A percentile compares a stretch with the other conserved stretches of the same genome.
Conservation (phyloP, 73 alveolate species). For the Uronychia setigera region DNA sequence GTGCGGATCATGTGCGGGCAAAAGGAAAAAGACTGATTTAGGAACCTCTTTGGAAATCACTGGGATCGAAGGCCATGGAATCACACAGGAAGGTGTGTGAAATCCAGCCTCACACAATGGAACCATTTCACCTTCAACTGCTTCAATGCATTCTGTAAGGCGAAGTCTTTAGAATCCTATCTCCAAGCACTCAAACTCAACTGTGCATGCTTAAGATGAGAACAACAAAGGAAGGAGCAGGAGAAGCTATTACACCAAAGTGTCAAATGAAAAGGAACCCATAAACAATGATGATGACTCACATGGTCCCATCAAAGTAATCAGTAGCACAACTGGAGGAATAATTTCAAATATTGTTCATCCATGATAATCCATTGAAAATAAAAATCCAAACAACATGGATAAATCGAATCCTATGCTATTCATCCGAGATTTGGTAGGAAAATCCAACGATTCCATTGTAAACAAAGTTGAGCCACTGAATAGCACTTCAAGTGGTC, state of each 20-base stretch:
- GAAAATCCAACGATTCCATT: background rate
- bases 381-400: no score
- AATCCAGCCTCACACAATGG: background rate
- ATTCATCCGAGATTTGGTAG: background rate
- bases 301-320: no score
- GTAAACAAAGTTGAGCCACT: background rate
- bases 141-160: background rate
- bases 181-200: background rate
- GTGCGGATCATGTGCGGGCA: background rate
- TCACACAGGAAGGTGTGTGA: background rate
- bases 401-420: background rate
- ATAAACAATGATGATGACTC: background rate
- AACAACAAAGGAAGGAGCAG: background rate
- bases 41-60: no score
- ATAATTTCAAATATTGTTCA: no score
- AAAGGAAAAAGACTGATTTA: background rate
- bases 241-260: background rate
- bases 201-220: no score
- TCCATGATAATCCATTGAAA: no score
- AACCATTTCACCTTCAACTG: background rate
- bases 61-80: constrained; percentile 1
- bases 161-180: background rate
- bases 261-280: background rate
- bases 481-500: background rate
- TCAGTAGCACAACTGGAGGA: no score